Base-by-base conservation (phyloP, 768 basidiomycete species). In the Mycena crocata region DNA sequence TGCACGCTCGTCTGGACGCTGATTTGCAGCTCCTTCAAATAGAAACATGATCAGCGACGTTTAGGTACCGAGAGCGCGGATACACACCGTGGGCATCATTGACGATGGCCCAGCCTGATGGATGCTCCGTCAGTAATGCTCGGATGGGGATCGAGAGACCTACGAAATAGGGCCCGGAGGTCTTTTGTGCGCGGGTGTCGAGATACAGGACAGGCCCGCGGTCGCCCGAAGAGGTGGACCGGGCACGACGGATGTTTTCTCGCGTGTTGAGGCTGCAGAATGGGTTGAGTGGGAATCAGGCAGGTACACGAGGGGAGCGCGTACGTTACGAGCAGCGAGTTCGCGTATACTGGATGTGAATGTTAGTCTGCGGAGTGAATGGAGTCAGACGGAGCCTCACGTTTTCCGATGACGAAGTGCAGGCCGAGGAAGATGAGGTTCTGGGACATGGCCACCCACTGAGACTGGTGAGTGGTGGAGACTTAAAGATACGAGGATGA, bases 401-500 rank as follows among this genome's bases (percentile, higher is more conserved):
- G 48, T 62, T 81, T 82, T 49, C 75, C 73, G 49, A 81, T 82
- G 24, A 80, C 72, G 64, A 81, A 82, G 64, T 81, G 80, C n/a
- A 81, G 65, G 17, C 80, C 80, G 68, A 81, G 79, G 60, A 82
- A 81, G n/a, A 81, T 57, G 5, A 82, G 73, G 57, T 81, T 81
- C n/a, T 70, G 23, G 12, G 78, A 73, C 80, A 81, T 81, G 8
- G 73, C 32, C 26, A 81, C 71, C 80, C 80, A 81, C 72, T 73
- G 17, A 17, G 23, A 28, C 32, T n/a, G 26, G 26, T 42, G 66
- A 57, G 61, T n/a, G 2, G 2, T 4, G 9, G 10, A 39, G 6
- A 21, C 15, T 30, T 15, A 12, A 28, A 30, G 31, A 37, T 9
- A 48, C 8, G 10, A 12, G 52, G 19, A 31, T 24, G 45, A 71